A percentile compares a stretch with the other conserved stretches of the same genome.
Conservation (phyloP, 1,139 yeast genomes). For the Yamadazyma kanchanaburiensis region DNA sequence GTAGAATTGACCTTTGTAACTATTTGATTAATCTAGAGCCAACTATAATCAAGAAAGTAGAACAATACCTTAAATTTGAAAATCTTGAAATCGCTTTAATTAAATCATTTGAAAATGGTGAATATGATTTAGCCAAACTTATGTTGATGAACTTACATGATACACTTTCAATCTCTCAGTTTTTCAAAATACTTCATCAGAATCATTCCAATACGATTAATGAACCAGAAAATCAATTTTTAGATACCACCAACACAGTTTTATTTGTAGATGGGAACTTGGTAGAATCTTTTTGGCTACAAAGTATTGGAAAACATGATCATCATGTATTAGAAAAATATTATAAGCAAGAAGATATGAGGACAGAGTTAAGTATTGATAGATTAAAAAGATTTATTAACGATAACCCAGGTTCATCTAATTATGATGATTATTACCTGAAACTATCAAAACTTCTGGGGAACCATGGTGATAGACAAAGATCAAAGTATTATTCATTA, state of each 20-base stretch:
- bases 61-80: constrained; percentile 64
- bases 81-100: constrained; percentile 69
- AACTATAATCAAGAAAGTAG: constrained; percentile 57
- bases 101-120: constrained; percentile 65
- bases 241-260: constrained; percentile 11
- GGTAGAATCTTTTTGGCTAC: constrained; percentile 41
- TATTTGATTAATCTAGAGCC: constrained; percentile 67
- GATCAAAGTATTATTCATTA: constrained; percentile 37
- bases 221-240: constrained; percentile 10
- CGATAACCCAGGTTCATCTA: constrained; percentile 3
- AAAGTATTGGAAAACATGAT: constrained; percentile 26
- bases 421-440: constrained; percentile 23
- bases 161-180: constrained; percentile 34
- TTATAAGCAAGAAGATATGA: constrained; percentile 33
- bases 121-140: constrained; percentile 60
- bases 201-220: constrained; percentile 26
- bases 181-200: constrained; percentile 39
- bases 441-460: constrained; percentile 21
- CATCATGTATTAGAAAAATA: constrained; percentile 25
- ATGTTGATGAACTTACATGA: constrained; percentile 53
- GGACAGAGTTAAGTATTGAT: constrained; percentile 19
- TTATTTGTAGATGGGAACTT: constrained; percentile 35
- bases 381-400: constrained; percentile 17
- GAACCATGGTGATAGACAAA: constrained; percentile 18
- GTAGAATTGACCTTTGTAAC: constrained; percentile 67